Conservation (phyloP, 805 yeast species). For the Alloascoidea africana region DNA sequence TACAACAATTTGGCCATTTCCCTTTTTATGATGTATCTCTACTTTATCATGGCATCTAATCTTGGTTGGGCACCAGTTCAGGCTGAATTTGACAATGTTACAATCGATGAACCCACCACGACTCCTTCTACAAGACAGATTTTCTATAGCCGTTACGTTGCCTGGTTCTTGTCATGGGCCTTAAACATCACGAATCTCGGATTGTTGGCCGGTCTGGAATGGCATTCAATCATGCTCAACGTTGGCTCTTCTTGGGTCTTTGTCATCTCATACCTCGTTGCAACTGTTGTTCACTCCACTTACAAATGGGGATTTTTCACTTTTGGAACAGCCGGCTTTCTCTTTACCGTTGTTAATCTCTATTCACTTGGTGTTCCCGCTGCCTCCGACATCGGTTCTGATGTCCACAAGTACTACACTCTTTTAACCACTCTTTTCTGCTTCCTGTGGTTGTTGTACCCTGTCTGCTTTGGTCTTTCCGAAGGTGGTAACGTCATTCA, state of each 20-base stretch:
- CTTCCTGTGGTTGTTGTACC: constrained; percentile 33
- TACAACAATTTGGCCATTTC: constrained; percentile 17
- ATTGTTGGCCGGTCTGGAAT: neutral
- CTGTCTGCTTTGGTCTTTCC: constrained; percentile 35
- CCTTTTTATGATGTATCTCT: constrained; percentile 18
- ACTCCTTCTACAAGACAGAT: constrained; percentile 18
- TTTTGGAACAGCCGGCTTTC: constrained; percentile 16
- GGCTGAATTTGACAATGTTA: constrained; percentile 20
- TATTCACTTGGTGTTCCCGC: constrained; percentile 4
- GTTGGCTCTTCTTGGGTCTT: constrained; percentile 17
- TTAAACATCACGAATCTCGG: neutral
- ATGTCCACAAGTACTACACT: constrained; percentile 7
- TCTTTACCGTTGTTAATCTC: constrained; percentile 4
- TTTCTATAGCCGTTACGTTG: constrained; percentile 22
- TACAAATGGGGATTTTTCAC: constrained; percentile 27
- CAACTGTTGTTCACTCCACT: constrained; percentile 19
- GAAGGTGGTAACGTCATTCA: constrained; percentile 51
- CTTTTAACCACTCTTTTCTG: constrained; percentile 9
- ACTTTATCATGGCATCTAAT: constrained; percentile 23
- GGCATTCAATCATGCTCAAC: constrained; percentile 7
- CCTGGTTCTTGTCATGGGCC: constrained; percentile 24
- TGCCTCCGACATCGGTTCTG: constrained; percentile 13
- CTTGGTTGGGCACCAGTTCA: constrained; percentile 20
- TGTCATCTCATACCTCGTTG: constrained; percentile 23
- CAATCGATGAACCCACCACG: constrained; percentile 8